Conservation (phyloP, 768 basidiomycete genomes). For the Amanita thiersii region DNA sequence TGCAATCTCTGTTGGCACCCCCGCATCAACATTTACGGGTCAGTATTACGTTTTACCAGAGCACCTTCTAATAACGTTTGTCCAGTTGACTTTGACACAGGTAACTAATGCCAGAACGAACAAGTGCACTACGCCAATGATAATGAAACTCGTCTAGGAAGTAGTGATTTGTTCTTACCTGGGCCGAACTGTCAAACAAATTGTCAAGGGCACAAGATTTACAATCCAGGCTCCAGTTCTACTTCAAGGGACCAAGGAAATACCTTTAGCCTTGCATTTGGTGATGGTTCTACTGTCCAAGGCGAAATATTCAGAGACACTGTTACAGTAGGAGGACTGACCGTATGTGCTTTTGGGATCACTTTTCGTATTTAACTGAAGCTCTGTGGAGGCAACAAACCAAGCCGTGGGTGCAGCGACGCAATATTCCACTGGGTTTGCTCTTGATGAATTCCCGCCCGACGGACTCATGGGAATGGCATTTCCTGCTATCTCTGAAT, state of each 20-base stretch:
- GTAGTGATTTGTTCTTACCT: conserved; percentile 40
- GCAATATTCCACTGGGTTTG: background rate
- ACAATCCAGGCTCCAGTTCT: conserved; percentile 26
- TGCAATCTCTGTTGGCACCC: conserved; percentile 37
- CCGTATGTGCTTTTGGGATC: conserved; percentile 14
- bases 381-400: background rate
- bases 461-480: conserved; percentile 28
- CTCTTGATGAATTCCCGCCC: background rate
- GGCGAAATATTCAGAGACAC: conserved; percentile 39
- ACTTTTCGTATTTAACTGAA: background rate
- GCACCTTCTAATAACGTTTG: conserved; percentile 7
- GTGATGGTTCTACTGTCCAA: conserved; percentile 36
- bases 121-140: too few species aligned
- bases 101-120: too few species aligned
- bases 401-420: background rate
- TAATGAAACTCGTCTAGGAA: too few species aligned
- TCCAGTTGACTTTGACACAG: conserved; percentile 48
- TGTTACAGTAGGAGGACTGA: conserved; percentile 35
- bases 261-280: conserved; percentile 35
- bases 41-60: conserved; percentile 9
- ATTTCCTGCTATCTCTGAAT: conserved; percentile 20
- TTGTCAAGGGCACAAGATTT: conserved; percentile 30
- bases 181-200: conserved; percentile 24
- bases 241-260: conserved; percentile 23
- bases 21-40: conserved; percentile 26